Conservation (phyloP, 768 basidiomycete genomes). For the Crucibulum laeve region DNA sequence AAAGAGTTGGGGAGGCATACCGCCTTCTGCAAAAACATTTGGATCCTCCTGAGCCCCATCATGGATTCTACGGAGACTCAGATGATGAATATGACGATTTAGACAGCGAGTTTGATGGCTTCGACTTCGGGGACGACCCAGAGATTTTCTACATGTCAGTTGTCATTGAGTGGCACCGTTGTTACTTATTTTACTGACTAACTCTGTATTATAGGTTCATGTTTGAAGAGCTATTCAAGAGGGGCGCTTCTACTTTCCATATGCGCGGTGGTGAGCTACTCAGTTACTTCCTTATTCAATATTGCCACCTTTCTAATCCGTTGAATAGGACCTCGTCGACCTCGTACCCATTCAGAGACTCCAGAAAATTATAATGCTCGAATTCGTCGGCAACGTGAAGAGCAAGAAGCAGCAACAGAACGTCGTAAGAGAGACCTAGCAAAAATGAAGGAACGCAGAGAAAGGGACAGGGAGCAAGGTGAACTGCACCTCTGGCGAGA, state of each 20-base stretch:
- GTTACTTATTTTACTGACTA: too few species aligned
- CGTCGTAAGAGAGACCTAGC: slow-evolving; percentile 48
- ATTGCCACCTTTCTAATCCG: background rate
- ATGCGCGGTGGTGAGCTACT: background rate
- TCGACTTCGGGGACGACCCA: too few species aligned
- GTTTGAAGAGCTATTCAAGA: slow-evolving; percentile 39
- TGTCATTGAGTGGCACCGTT: too few species aligned
- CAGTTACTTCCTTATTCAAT: background rate
- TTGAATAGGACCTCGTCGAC: slow-evolving; percentile 11
- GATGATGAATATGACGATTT: background rate
- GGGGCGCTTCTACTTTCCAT: slow-evolving; percentile 7
- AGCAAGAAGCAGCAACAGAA: slow-evolving; percentile 49
- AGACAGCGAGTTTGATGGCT: too few species aligned
- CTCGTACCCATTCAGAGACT: slow-evolving; percentile 33
- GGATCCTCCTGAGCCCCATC: slow-evolving; percentile 18
- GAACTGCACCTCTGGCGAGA: slow-evolving; percentile 6
- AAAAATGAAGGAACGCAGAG: slow-evolving; percentile 40
- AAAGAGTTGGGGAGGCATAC: slow-evolving; percentile 67
- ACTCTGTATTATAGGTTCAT: slow-evolving; percentile 21
- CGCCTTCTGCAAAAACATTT: slow-evolving; percentile 53
- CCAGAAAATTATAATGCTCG: slow-evolving; percentile 51
- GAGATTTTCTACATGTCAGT: too few species aligned
- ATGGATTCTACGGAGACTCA: background rate
- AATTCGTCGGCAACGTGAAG: slow-evolving; percentile 43
- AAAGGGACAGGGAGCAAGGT: slow-evolving; percentile 54